Evolutionary conservation across 345 rosid species (phyloP), one percentile per base, ranked within the genome.

Genomic region (Eutrema yunnanense): DNA sequence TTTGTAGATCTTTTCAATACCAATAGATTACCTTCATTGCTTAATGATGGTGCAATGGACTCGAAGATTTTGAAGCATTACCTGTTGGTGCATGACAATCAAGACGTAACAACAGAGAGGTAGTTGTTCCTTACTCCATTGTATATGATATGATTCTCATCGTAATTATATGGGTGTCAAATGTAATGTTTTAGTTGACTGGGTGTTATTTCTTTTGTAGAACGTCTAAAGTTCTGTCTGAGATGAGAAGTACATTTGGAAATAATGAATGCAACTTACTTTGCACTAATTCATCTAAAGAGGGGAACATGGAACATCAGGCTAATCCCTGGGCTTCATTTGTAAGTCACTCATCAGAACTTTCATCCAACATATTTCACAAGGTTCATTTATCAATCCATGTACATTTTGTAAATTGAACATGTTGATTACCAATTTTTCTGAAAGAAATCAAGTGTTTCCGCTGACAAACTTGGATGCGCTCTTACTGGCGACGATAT

Each of bases 221-320:
- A 85, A 94, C 94, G 71, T 71, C 87, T 38, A 88, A 84, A 83
- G 81, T 92, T 76, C 77, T 90, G 57, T 67, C 86, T 61, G 98
- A 95, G 68, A 92, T 95, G 99, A 88, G 85, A 84, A 84, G 81
- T 81, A 84, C 96, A 42, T 92, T 88, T 81, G 99, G 97, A 27
- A 76, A 81, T 64, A 84, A 79, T 74, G 89, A 87, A 33, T 90
- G 96, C 79, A 86, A 86, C 57, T 73, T 95, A 74, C 92, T 95
- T 48, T 87, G 94, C 80, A 86, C 94, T 67, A 92, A 95, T 82
- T 95, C 99, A 80, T 87, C 98, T 77, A 81, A 76, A 80, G 91
- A 87, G 79, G 90, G 86, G 73, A 68, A 63, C 47, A 71, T 83
- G 19, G 87, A 87, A 66, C 90, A 82, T 80, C 80, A 76, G 74